Evolutionary conservation across 371 early-diverging fungal species (phyloP).

Genomic region (Mucor ambiguus): DNA sequence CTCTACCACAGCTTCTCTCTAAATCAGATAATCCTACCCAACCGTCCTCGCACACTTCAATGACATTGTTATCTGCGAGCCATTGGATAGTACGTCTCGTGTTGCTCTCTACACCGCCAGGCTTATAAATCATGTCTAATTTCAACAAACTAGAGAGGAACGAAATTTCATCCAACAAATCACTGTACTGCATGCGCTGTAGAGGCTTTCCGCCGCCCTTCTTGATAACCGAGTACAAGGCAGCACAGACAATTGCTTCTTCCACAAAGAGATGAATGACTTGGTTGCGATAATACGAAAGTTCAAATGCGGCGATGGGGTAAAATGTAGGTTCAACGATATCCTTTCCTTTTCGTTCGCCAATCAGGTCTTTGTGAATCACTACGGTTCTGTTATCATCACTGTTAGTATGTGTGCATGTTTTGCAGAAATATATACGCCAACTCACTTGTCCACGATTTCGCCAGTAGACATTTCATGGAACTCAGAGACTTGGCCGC

Average conservation of each 20-base stretch:
- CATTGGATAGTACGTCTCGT: conserved; percentile 66
- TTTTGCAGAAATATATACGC: background rate
- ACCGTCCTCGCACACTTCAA: conserved; percentile 56
- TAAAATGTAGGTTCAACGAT: conserved; percentile 88
- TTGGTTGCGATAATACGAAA: conserved; percentile 86
- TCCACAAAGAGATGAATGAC: conserved; percentile 84
- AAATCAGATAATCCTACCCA: conserved; percentile 61
- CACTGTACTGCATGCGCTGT: conserved; percentile 54
- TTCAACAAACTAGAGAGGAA: conserved; percentile 83
- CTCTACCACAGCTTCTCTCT: conserved; percentile 79
- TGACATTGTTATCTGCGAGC: conserved; percentile 63
- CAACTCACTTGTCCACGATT: conserved; percentile 63
- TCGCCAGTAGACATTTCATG: conserved; percentile 68
- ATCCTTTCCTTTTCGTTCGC: conserved; percentile 67
- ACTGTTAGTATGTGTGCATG: background rate
- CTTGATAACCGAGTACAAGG: conserved; percentile 82
- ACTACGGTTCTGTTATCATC: conserved; percentile 30
- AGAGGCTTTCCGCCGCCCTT: conserved; percentile 69
- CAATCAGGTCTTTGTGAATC: conserved; percentile 80
- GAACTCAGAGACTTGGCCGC: conserved; percentile 86
- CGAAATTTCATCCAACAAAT: conserved; percentile 68
- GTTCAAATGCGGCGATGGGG: conserved; percentile 83
- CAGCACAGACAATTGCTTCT: conserved; percentile 81
- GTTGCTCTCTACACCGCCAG: conserved; percentile 77
- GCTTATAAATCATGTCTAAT: conserved; percentile 83